These are phyloP conservation scores for Pythium oligandrum DNA, from an alignment of 352 stramenopile species.

Conservation along the genomic window DNA sequence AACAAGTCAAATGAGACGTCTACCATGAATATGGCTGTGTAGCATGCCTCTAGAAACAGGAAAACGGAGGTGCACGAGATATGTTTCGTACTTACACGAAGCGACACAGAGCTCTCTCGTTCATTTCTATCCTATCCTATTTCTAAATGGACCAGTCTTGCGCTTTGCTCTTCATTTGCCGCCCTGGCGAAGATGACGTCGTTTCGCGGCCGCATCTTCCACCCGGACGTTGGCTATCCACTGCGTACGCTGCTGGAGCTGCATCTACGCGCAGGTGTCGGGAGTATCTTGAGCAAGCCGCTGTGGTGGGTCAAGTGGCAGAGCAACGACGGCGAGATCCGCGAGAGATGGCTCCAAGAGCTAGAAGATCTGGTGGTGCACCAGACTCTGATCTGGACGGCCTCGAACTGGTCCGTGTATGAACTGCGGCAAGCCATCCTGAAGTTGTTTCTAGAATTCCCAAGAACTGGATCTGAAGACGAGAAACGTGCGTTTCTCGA, in stretches of 20 bases:
- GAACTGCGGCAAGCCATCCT: constrained; percentile 3
- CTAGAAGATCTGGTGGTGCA: constrained; percentile 22
- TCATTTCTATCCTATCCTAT: no score
- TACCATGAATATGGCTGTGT: no score
- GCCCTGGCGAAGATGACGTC: neutral
- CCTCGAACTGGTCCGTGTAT: constrained; percentile 12
- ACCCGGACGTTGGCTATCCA: constrained; percentile 9
- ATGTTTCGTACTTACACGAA: no score
- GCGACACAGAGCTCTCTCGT: no score
- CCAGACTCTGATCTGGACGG: constrained; percentile 20
- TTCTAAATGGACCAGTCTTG: no score
- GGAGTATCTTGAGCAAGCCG: constrained; percentile 35
- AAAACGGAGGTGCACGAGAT: no score
- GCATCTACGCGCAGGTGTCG: constrained; percentile 24
- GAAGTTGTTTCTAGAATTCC: no score
- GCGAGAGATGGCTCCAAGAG: constrained; percentile 28
- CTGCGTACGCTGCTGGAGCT: constrained; percentile 29
- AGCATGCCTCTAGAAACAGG: no score
- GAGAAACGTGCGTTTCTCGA: constrained; percentile 13
- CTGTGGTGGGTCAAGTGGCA: constrained; percentile 36
- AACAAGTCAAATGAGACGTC: no score
- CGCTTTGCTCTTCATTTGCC: no score
- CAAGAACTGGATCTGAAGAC: constrained; percentile 1
- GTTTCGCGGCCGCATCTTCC: constrained; percentile 19
- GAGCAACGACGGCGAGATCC: constrained; percentile 21